Base-by-base conservation (phyloP, 1,284 basidiomycete genomes). In the Sporisorium sorghi region DNA sequence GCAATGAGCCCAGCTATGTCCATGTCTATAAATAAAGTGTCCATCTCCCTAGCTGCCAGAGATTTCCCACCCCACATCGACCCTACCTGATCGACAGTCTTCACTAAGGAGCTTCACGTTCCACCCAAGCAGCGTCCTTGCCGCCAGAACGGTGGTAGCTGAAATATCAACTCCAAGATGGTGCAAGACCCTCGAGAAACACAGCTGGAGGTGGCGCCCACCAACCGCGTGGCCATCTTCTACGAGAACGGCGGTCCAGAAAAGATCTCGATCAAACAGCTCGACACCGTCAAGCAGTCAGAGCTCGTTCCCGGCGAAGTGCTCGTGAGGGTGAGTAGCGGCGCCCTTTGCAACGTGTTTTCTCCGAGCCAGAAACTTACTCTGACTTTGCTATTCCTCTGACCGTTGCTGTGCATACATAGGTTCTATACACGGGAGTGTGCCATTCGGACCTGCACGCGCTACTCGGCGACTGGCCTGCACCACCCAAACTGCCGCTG, bases 231-330 rank as follows among this genome's bases (percentile, higher is more conserved):
- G 12, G 76, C 76, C 53, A 69, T 78, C 60, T 76, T 69, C 33
- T 56, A 68, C 55, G 58, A 76, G 50, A 59, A 78, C n/a, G 68
- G 73, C 19, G 69, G 73, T 0, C 69, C 76, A 14, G 66, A 73
- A 17, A 64, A 70, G 40, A 68, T 77, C 61, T 49, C 53, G 28
- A 60, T 73, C 61, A 53, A 60, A 37, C 37, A 68, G 19, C 42
- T 68, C 21, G 57, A 64, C 50, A 68, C 24, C 32, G 37, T 56
- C 53, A 58, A 65, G 55, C 33, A 49, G 26, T 56, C 58, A 5
- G 65, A 92, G n/a, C 91, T 94, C 83, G 86, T 87, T 10, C 90
- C 91, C 0, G 92, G 91, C 57, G 90, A 94, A 85, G 93, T 90
- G 78, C 89, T 94, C 72, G 88, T 94, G 85, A 90, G 91, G 84